Base-by-base conservation (phyloP, 768 basidiomycete species). In the Phlegmacium glaucopus region DNA sequence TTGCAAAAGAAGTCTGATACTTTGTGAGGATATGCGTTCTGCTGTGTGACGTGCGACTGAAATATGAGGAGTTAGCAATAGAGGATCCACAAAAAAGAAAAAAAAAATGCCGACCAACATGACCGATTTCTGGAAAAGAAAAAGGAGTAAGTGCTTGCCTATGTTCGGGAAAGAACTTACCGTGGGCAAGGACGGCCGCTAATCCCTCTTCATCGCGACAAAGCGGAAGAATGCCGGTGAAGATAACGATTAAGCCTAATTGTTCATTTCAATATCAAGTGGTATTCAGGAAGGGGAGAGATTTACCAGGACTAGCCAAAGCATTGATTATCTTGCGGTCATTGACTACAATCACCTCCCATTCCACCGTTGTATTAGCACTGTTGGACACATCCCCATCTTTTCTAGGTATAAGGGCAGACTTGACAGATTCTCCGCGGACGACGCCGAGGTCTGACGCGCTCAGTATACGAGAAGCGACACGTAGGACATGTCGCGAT, bases 191-290 rank as follows among this genome's bases (percentile, higher is more conserved):
- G 1, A 96, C 85, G 13, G 85, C 84, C 1, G 94, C 90, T 0
- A 97, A 69, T 0, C 90, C 91, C 56, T 87, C 78, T 54, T 93
- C 90, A 51, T 91, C 83, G 50, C 69, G 71, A 39, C 83, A 84
- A 6, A 94, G 68, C 0, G 88, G 90, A 4, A 96, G 63, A 29
- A 96, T 90, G 0, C 94, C 94, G 0, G 91, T 93, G 59, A 90
- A 95, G 9, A 97, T 88, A 27, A 93, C 77, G 44, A 96, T 83
- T 42, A 84, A 76, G 1, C 86, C 87, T 82, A 57, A 22, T n/a
- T n/a, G 3, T 50, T 32, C 22, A 27, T 29, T 13, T 18, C 26
- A 28, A 28, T 28, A 12, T n/a, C n/a, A n/a, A n/a, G n/a, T n/a
- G n/a, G n/a, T n/a, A n/a, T n/a, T n/a, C n/a, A 3, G 13, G 28